Conservation (phyloP, 1,284 basidiomycete genomes). For the Entoloma clypeatum region DNA sequence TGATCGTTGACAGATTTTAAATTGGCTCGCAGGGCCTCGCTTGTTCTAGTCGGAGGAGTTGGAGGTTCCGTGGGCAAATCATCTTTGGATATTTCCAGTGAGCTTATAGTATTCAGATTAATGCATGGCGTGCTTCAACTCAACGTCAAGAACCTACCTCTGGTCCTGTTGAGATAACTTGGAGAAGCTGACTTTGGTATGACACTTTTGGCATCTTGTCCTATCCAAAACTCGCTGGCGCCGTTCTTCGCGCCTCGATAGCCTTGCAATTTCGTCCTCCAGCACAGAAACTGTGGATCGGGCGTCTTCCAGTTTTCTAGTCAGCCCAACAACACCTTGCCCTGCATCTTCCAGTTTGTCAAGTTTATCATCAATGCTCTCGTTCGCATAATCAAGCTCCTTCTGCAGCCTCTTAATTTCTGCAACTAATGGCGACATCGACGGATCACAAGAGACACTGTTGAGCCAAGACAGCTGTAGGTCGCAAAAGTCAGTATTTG, state of each 20-base stretch:
- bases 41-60: constrained; percentile 60
- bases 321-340: constrained; percentile 62
- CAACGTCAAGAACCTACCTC: constrained; percentile 41
- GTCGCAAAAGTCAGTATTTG: constrained; percentile 6
- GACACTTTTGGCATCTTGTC: constrained; percentile 62
- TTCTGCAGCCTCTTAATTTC: constrained; percentile 66
- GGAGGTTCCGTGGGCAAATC: constrained; percentile 52
- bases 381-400: constrained; percentile 73
- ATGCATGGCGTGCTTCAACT: no score
- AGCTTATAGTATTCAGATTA: constrained; percentile 42
- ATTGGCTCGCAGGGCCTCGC: constrained; percentile 55
- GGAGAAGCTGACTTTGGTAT: constrained; percentile 52
- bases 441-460: constrained; percentile 49
- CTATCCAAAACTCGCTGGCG: constrained; percentile 53
- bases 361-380: constrained; percentile 80
- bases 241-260: constrained; percentile 63
- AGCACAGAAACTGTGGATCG: constrained; percentile 50
- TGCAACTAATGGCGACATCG: constrained; percentile 51
- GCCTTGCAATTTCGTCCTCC: constrained; percentile 63
- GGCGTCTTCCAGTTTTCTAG: constrained; percentile 68
- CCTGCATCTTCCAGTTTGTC: constrained; percentile 79
- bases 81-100: constrained; percentile 45
- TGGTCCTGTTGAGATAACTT: constrained; percentile 50
- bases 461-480: constrained; percentile 70
- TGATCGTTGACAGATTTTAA: constrained; percentile 57